Percentiles rank a stretch among this genome's conserved stretches.
Conservation (phyloP, 1,284 basidiomycete species). For the Tilletia horrida region DNA sequence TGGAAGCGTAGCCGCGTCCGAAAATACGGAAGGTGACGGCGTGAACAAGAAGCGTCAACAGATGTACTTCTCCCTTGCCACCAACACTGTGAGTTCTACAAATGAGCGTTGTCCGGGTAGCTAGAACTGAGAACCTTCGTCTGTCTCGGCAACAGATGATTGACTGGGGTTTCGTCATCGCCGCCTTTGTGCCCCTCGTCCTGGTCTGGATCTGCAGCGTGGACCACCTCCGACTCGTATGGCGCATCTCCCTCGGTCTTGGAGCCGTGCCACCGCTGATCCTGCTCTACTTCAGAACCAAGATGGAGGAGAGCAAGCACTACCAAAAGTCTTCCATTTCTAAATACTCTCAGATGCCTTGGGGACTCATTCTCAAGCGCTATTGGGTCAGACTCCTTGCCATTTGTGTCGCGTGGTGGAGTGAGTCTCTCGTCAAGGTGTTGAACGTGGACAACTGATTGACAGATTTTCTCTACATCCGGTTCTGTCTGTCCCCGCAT, state of each 20-base stretch:
- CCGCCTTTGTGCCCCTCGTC: slow-evolving; percentile 75
- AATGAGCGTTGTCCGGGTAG: slow-evolving; percentile 46
- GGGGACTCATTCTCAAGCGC: slow-evolving; percentile 71
- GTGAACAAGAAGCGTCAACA: slow-evolving; percentile 77
- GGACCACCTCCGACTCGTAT: slow-evolving; percentile 44
- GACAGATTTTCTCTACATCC: no score
- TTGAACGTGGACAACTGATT: no score
- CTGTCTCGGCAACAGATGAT: slow-evolving; percentile 69
- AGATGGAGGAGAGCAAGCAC: slow-evolving; percentile 73
- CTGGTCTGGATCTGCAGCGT: slow-evolving; percentile 62
- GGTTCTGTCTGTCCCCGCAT: no score
- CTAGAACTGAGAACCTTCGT: slow-evolving; percentile 20
- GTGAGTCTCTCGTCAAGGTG: no score
- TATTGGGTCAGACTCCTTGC: slow-evolving; percentile 72
- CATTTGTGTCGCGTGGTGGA: slow-evolving; percentile 74
- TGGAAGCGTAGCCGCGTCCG: slow-evolving; percentile 84
- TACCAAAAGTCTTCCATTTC: slow-evolving; percentile 71
- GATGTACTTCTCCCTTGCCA: slow-evolving; percentile 78
- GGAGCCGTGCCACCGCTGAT: slow-evolving; percentile 75
- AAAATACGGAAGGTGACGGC: slow-evolving; percentile 72
- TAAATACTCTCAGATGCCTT: slow-evolving; percentile 68
- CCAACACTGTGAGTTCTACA: slow-evolving; percentile 61
- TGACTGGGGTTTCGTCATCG: slow-evolving; percentile 78
- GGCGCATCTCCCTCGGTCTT: slow-evolving; percentile 81
- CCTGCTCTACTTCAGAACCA: slow-evolving; percentile 80